phyloP scores from a whole-genome alignment of 306 rosid species.

The Echinosophora koreensis region DNA sequence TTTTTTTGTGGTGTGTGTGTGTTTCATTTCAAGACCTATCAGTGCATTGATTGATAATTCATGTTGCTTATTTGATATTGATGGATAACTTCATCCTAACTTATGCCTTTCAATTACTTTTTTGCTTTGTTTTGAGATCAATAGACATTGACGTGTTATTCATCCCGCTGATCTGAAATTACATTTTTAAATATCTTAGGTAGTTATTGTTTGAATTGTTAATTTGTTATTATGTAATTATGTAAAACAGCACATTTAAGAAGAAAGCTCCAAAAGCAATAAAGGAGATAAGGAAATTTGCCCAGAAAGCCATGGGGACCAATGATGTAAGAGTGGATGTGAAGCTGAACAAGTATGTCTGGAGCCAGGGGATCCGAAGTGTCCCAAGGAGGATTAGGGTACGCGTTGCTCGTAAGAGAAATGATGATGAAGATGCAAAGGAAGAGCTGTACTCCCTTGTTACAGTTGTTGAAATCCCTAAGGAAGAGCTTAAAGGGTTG shows the following conservation, averaged over 20 bases:
- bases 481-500: conserved; percentile 85
- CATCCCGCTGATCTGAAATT: neutral
- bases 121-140: neutral
- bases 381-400: conserved; percentile 95
- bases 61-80: neutral
- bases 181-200: neutral
- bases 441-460: conserved; percentile 94
- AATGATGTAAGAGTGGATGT: conserved; percentile 93
- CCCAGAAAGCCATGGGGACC: conserved; percentile 93
- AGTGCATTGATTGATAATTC: neutral
- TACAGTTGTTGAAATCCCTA: conserved; percentile 84
- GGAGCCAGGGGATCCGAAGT: conserved; percentile 97
- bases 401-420: conserved; percentile 96
- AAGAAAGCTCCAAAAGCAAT: conserved; percentile 98
- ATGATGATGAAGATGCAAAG: conserved; percentile 97
- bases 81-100: neutral
- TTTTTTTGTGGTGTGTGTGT: neutral
- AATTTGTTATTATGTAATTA: conserved; percentile 9
- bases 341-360: conserved; percentile 84
- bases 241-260: conserved; percentile 80
- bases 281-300: conserved; percentile 94
- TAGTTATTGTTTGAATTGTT: neutral
- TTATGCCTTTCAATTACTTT: neutral
- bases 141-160: neutral
- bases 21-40: neutral